Base-by-base conservation (phyloP, 2,329 filamentous ascomycete genomes). In the Aschersonia sp. region DNA sequence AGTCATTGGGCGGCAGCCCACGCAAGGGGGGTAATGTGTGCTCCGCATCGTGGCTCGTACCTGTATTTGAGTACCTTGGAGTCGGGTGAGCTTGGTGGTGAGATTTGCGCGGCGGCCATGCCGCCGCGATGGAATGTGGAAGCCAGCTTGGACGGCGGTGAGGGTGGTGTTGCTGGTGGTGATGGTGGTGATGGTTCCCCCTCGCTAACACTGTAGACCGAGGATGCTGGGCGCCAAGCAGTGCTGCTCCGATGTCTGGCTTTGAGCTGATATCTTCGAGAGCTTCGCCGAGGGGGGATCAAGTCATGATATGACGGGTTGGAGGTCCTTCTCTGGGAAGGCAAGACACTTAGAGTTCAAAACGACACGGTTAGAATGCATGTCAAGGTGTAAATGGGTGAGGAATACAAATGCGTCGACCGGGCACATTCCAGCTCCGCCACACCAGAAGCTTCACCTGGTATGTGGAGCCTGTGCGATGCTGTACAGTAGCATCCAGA, bases 61-160 rank as follows among this genome's bases (percentile, higher is more conserved):
- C 54, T 60, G 54, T 67, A 50, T 46, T 57, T 59, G 37, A 58
- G 54, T 45, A 61, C 59, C 43, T 60, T 56, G 8, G 64, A 55
- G 48, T 78, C 75, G 30, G 75, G 75, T 42, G 75, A 79, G 63
- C 75, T 78, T 32, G 73, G 74, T 46, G 75, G 75, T 9, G 75
- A 78, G 51, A 79, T 67, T 47, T 60, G 58, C 51, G 60, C 51
- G 70, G 76, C 43, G 68, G 71, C 58, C 76, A 45, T 32, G 44
- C 55, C 60, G 44, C 55, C 51, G 51, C 57, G 55, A 52, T 56
- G 57, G 53, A 52, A 52, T 51, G 52, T 54, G 50, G 58, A 53
- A 50, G 56, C 57, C 49, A 54, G 54, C 46, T 55, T 56, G 49
- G 52, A 51, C 42, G 51, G 71, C 43, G 79, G 78, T 49, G 51